Evolutionary conservation across 225 moss, liverwort and hornwort species (phyloP).

Genomic region (Marchantia polymorpha): DNA sequence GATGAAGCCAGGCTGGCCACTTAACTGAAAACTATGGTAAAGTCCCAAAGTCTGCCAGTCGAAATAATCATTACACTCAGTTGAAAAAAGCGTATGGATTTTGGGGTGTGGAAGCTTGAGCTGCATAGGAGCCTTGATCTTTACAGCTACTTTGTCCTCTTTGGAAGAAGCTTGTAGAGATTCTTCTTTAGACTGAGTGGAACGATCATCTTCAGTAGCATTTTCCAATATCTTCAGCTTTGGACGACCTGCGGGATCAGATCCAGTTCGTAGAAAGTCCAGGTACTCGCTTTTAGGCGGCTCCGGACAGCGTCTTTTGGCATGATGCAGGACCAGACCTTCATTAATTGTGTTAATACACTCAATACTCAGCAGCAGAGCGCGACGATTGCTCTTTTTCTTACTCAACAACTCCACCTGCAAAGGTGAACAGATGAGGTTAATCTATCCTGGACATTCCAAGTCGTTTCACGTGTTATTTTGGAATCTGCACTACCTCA

Average conservation of each 20-base stretch:
- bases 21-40: constrained; percentile 49
- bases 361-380: constrained; percentile 75
- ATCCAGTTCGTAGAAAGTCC: constrained; percentile 47
- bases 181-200: background rate
- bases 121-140: background rate
- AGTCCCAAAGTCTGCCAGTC: constrained; percentile 62
- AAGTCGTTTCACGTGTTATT: background rate
- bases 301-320: constrained; percentile 61
- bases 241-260: constrained; percentile 19
- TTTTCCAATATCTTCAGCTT: background rate
- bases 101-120: constrained; percentile 28
- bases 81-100: constrained; percentile 52
- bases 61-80: constrained; percentile 51
- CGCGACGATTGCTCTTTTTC: constrained; percentile 51
- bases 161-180: background rate
- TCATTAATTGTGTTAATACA: constrained; percentile 96
- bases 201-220: background rate
- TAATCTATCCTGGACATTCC: background rate
- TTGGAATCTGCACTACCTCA: background rate
- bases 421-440: constrained; percentile 11
- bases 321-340: constrained; percentile 72
- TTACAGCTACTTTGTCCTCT: background rate
- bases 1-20: constrained; percentile 52
- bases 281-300: constrained; percentile 63
- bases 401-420: constrained; percentile 61